Evolutionary conservation across 1,139 yeast genomes (phyloP), one percentile per base, ranked within the genome.

Genomic region (Taphrina betulina): DNA sequence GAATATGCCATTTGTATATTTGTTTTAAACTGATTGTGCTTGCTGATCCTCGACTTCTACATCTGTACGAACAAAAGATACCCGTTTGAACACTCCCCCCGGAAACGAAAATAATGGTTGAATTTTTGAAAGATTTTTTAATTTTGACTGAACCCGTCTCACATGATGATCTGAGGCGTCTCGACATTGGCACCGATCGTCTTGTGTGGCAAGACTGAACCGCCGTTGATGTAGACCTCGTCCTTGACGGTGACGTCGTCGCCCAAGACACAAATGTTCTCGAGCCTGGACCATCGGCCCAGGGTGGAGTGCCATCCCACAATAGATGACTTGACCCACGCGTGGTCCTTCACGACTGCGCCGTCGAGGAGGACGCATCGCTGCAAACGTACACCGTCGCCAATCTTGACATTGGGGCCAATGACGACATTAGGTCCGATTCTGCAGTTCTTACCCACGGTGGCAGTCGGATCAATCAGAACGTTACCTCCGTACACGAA

Each of bases 261-360:
- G 76, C 98, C 99, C 69, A 94, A 82, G 60, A 94, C 98, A 62
- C 97, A 87, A 67, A 83, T 87, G 76, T 96, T 95, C 76, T 92
- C 98, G 64, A 95, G 83, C 79, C 99, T 89, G 63, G 97, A 95
- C 99, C 99, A 92, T 74, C 83, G 83, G 72, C 99, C 99, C 67
- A 94, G 90, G 68, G 90, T 86, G 62, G 96, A 90, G 80, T 89
- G 85, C 99, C 99, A 94, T 67, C 99, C 99, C 65, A 94, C 95
- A 73, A 94, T 92, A 68, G 98, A 86, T 68, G 94, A 85, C 76
- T 92, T 90, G 68, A 94, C 95, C 85, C 94, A 87, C 66, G 98
- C 96, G 75, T 94, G 98, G 72, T 90, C 96, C 76, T 87, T 88
- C 71, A 94, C 87, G 69, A 80, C 80, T 59, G 96, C 88, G 80